Evolutionary conservation across 331 rosid species (phyloP), one percentile per base, ranked within the genome.

Genomic region (Malus hybrid): DNA sequence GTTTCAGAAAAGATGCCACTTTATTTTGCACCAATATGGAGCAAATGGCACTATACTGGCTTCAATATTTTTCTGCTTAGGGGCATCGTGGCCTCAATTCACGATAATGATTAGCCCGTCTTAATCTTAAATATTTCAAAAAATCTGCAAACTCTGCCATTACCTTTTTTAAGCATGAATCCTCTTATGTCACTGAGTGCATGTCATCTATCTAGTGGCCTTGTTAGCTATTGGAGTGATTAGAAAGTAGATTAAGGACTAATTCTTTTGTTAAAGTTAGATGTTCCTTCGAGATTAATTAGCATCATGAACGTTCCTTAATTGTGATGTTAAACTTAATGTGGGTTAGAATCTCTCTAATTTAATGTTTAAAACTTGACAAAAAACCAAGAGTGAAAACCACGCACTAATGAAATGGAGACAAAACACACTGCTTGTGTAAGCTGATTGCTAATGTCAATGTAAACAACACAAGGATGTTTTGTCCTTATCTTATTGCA

Each of bases 81-180:
- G 72, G 69, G 65, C 61, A 70, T 81, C 78, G 84, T 88, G 90
- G 81, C 89, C 83, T 79, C 84, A 68, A 66, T 85, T 65, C 12
- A 62, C 59, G 68, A 66, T 65, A 22, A 79, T 73, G 78, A 76
- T 82, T 81, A 71, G 76, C 78, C 55, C 11, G 60, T 39, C 44
- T 54, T 18, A 61, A 33, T 19, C 60, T 60, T 42, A 73, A 22
- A 65, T 65, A 52, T 65, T 75, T 65, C 48, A 55, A 28, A 9
- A 66, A 75, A 54, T 33, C 57, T 15, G 31, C 57, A 10, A 59
- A n/a, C 75, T 16, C 48, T 31, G 54, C 55, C 55, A 7, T 44
- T 44, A 44, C 50, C 11, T 44, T 36, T 36, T 36, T 36, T 7
- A 44, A 44, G 15, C 50, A 11, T 44, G 15, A 32, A 70, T 71